Evolutionary conservation across 768 basidiomycete species (phyloP), one percentile per base, ranked within the genome.

Genomic region (Sutorius australiensis): DNA sequence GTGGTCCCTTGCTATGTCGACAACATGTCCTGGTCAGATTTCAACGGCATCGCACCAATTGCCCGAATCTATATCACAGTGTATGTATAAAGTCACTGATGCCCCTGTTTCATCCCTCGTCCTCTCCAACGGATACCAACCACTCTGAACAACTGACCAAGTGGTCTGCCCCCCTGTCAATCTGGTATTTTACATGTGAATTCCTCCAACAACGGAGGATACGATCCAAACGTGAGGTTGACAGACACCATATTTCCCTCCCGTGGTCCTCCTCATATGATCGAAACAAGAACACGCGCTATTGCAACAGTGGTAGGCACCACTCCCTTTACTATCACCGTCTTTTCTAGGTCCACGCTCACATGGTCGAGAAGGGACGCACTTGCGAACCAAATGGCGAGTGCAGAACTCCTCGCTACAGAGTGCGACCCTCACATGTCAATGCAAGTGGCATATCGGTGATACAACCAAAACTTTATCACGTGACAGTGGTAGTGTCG

Each of bases 151-250:
- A n/a, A 3, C 36, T n/a, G 36, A 5, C 36, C 16, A n/a, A 37
- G 36, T 9, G n/a, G 8, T 12, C 16, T 37, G 8, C n/a, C 6
- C 2, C 31, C 5, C 6, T n/a, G n/a, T n/a, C 16, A 12, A 17
- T 39, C 30, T 37, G 10, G 36, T 10, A 17, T 2, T 24, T 9
- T 5, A 9, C 14, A 49, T 19, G 43, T 10, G 6, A 42, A 1
- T 3, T 1, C 10, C 0, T 8, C 7, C 2, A 1, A 30, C 7
- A 1, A 33, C n/a, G 17, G 17, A 6, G 40, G 7, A 2, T 55
- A 39, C 42, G 53, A 53, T 27, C 0, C 0, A 0, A 0, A 33
- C 17, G 58, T 53, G 57, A 51, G 51, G 57, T 62, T 45, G 5
- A 32, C 5, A 31, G 45, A 10, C 0, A 5, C 9, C 17, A 3